phyloP scores from a whole-genome alignment of 768 basidiomycete genomes.

The Serendipita indica region DNA sequence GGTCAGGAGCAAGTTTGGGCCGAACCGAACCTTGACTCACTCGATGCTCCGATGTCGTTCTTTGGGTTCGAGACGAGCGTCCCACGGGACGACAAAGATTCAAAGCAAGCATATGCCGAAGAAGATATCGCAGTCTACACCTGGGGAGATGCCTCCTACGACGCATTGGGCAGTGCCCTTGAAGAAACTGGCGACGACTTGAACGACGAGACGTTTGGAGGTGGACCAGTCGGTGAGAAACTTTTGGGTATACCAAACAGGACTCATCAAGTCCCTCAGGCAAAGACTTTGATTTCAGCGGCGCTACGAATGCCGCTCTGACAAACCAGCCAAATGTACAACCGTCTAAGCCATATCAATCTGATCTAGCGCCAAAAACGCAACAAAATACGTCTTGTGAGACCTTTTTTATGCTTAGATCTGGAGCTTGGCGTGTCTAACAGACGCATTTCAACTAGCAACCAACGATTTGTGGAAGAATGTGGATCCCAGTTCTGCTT shows the following conservation, averaged over 20 bases:
- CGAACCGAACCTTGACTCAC: no score
- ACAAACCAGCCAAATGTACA: conserved; percentile 23
- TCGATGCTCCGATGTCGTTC: no score
- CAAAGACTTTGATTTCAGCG: conserved; percentile 77
- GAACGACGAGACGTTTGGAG: conserved; percentile 96
- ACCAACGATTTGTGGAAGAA: no score
- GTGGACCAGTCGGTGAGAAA: conserved; percentile 54
- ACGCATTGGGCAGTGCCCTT: conserved; percentile 75
- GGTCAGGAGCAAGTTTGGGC: conserved; percentile 21
- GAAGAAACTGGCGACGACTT: conserved; percentile 84
- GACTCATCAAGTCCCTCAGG: conserved; percentile 31
- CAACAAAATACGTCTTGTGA: no score
- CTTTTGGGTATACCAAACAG: neutral
- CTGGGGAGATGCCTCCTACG: conserved; percentile 83
- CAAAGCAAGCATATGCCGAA: conserved; percentile 42
- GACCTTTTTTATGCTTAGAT: no score
- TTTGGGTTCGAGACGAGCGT: conserved; percentile 52
- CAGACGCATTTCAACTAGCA: no score
- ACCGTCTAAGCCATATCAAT: conserved; percentile 14
- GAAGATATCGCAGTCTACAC: conserved; percentile 85
- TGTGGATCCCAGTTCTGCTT: no score
- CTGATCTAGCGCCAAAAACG: conserved; percentile 12
- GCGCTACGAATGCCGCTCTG: conserved; percentile 24
- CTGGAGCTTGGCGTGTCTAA: no score
- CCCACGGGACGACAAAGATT: conserved; percentile 39